Evolutionary conservation across 1,139 yeast genomes (phyloP).

Genomic region (Candida pseudocylindracea): DNA sequence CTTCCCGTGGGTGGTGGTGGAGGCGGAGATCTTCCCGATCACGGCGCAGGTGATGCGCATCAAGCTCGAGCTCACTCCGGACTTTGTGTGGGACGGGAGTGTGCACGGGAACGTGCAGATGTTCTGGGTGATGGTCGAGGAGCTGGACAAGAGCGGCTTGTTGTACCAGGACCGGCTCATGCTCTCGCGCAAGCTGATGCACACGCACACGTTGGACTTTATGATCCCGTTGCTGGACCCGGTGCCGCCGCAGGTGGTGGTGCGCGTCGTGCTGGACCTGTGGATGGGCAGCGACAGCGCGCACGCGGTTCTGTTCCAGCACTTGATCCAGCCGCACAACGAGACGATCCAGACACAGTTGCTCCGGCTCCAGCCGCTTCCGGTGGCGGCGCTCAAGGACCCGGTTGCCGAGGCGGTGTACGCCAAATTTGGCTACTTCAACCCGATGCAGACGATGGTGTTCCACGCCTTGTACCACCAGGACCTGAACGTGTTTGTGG

Average conservation of each 20-base stretch:
- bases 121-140: conserved; percentile 88
- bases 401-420: conserved; percentile 48
- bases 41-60: conserved; percentile 74
- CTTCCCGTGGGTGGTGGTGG: conserved; percentile 54
- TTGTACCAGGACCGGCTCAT: conserved; percentile 70
- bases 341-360: conserved; percentile 72
- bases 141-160: conserved; percentile 50
- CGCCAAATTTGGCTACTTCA: conserved; percentile 59
- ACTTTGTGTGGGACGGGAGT: conserved; percentile 65
- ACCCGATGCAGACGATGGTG: conserved; percentile 97
- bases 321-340: conserved; percentile 69
- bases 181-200: conserved; percentile 33
- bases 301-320: conserved; percentile 73
- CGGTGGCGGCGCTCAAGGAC: conserved; percentile 59
- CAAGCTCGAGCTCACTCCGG: conserved; percentile 47
- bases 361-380: conserved; percentile 66
- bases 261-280: conserved; percentile 57
- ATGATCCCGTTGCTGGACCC: conserved; percentile 87
- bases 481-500: conserved; percentile 67
- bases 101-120: conserved; percentile 70
- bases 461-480: conserved; percentile 76
- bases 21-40: conserved; percentile 78
- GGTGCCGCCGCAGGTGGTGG: conserved; percentile 66
- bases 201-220: conserved; percentile 60
- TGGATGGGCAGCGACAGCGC: conserved; percentile 80